These are phyloP conservation scores for Blastobotrys attinorum DNA, from an alignment of 805 yeast species.

Conservation along the genomic window DNA sequence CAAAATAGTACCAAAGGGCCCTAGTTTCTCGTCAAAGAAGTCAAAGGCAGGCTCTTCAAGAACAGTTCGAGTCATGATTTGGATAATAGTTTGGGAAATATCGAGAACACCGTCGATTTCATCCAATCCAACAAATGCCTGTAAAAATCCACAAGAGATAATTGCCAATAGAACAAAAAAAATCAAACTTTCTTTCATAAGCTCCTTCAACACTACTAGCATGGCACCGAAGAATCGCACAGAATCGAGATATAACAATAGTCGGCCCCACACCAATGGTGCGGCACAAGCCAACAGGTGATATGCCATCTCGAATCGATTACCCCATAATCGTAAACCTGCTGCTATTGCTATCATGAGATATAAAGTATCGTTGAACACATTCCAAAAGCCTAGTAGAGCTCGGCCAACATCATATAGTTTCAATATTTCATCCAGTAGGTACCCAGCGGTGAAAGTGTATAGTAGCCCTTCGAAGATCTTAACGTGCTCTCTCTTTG, in stretches of 20 bases:
- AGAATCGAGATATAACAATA: constrained; percentile 69
- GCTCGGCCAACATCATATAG: constrained; percentile 67
- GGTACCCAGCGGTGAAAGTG: constrained; percentile 56
- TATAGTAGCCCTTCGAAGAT: constrained; percentile 45
- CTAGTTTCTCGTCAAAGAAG: constrained; percentile 63
- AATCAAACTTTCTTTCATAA: constrained; percentile 81
- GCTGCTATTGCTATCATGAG: constrained; percentile 45
- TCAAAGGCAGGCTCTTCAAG: constrained; percentile 68
- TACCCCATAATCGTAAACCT: constrained; percentile 38
- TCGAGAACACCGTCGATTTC: constrained; percentile 80
- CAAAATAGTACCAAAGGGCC: constrained; percentile 76
- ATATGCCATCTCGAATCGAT: constrained; percentile 34
- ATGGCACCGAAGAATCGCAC: constrained; percentile 79
- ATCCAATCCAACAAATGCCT: constrained; percentile 81
- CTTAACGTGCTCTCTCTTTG: constrained; percentile 11
- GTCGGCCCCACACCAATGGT: constrained; percentile 79
- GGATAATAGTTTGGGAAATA: constrained; percentile 55
- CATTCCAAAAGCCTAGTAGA: constrained; percentile 72
- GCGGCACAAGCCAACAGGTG: constrained; percentile 71
- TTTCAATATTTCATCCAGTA: constrained; percentile 61
- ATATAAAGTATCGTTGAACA: constrained; percentile 67
- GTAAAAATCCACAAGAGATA: constrained; percentile 72
- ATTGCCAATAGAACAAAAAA: constrained; percentile 68
- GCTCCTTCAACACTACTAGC: constrained; percentile 74
- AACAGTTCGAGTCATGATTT: constrained; percentile 61